phyloP scores from a whole-genome alignment of 2,329 filamentous ascomycete species.

The Scorias spongiosa region DNA sequence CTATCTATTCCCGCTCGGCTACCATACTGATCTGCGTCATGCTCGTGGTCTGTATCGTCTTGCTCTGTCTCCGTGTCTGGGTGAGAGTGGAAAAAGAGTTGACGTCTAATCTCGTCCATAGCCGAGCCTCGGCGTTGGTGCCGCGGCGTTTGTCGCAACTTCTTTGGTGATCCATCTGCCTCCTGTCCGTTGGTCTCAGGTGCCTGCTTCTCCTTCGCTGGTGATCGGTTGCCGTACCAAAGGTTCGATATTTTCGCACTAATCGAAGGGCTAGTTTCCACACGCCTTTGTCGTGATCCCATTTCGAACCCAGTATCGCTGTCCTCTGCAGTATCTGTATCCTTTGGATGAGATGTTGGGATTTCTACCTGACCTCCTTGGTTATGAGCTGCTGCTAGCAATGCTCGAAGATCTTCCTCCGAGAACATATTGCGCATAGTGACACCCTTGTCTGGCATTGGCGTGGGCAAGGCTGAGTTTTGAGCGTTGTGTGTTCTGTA shows the following conservation, averaged over 20 bases:
- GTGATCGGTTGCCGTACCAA: conserved; percentile 1
- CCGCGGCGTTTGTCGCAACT: conserved; percentile 2
- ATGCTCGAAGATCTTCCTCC: conserved; percentile 30
- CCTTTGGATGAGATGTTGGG: not conserved
- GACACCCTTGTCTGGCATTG: conserved; percentile 4
- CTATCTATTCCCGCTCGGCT: too few species aligned
- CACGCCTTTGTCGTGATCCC: conserved; percentile 4
- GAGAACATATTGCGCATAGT: conserved; percentile 23
- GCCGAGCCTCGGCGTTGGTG: conserved; percentile 18
- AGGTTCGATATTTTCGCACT: conserved; percentile 15
- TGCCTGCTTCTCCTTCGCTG: not conserved
- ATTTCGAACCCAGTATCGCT: not conserved
- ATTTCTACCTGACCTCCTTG: conserved; percentile 15
- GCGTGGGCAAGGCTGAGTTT: conserved; percentile 15
- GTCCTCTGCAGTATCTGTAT: not conserved
- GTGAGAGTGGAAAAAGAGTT: conserved; percentile 30
- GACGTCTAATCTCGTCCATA: conserved; percentile 29
- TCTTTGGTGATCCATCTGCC: conserved; percentile 1
- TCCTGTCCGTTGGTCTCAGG: not conserved
- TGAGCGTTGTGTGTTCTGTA: conserved; percentile 20
- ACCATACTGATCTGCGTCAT: too few species aligned
- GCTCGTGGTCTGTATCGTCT: conserved; percentile 2
- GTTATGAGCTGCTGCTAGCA: conserved; percentile 22
- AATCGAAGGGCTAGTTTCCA: conserved; percentile 16
- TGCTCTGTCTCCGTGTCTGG: conserved; percentile 15